phyloP scores from a whole-genome alignment of 2,329 filamentous ascomycete genomes.

The Huntiella decipiens region DNA sequence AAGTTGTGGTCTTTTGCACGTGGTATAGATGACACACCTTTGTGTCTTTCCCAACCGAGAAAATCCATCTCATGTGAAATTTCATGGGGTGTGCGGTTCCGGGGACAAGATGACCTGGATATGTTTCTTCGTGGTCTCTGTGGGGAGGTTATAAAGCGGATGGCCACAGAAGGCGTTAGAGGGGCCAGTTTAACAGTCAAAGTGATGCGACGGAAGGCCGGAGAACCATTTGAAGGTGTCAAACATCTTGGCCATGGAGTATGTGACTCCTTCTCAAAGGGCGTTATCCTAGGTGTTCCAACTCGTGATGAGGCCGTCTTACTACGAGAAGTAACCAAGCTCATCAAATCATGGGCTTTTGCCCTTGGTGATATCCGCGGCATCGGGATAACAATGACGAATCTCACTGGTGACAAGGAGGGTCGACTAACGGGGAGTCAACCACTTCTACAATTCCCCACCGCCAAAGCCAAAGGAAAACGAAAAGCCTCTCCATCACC shows the following conservation, averaged over 20 bases:
- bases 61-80: conserved; percentile 96
- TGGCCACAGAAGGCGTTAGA: conserved; percentile 69
- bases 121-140: conserved; percentile 77
- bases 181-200: conserved; percentile 84
- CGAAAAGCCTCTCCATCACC: conserved; percentile 4
- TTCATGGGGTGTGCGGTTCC: conserved; percentile 94
- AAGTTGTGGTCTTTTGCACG: conserved; percentile 80
- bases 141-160: conserved; percentile 61
- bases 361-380: conserved; percentile 85
- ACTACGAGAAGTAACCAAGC: conserved; percentile 65
- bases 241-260: conserved; percentile 92
- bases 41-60: conserved; percentile 66
- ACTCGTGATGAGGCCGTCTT: conserved; percentile 57
- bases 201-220: conserved; percentile 70
- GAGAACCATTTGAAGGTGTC: conserved; percentile 75
- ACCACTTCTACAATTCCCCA: conserved; percentile 48
- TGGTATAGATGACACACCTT: conserved; percentile 69
- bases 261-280: conserved; percentile 90
- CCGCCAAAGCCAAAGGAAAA: conserved; percentile 2
- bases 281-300: conserved; percentile 59
- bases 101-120: conserved; percentile 79
- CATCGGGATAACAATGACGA: conserved; percentile 83
- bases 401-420: conserved; percentile 58
- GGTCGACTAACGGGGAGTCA: conserved; percentile 49
- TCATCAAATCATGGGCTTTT: conserved; percentile 64